A percentile compares a stretch with the other conserved stretches of the same genome.
These are phyloP conservation scores for Sistotremastrum niveocremeum DNA, from an alignment of 768 basidiomycete species.

Conservation along the genomic window DNA sequence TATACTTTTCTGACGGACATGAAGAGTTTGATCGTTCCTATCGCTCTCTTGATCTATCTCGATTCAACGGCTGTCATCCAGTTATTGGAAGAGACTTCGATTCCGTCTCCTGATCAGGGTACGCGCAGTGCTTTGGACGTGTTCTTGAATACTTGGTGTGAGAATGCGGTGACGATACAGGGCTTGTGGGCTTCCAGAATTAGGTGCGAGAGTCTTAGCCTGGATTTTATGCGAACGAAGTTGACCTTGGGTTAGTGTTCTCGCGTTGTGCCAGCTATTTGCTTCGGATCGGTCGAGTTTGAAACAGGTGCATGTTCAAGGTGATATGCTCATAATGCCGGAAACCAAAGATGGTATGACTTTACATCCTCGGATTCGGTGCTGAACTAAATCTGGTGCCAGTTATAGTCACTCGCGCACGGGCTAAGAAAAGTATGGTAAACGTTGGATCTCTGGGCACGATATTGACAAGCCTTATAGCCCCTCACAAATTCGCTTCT, in stretches of 20 bases:
- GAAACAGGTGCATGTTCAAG: slow-evolving; percentile 65
- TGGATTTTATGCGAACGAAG: background rate
- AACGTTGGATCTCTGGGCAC: background rate
- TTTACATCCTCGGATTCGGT: slow-evolving; percentile 1
- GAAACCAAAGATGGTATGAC: slow-evolving; percentile 69
- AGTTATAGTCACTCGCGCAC: slow-evolving; percentile 97
- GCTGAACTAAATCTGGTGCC: slow-evolving; percentile 6
- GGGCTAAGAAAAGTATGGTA: slow-evolving; percentile 68
- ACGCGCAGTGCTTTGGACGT: slow-evolving; percentile 66
- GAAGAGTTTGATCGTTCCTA: slow-evolving; percentile 82
- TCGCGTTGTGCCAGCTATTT: slow-evolving; percentile 71
- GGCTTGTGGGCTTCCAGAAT: slow-evolving; percentile 88
- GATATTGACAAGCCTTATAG: slow-evolving; percentile 25
- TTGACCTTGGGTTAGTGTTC: slow-evolving; percentile 29
- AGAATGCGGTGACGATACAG: slow-evolving; percentile 88
- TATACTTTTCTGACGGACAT: background rate
- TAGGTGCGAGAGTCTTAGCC: slow-evolving; percentile 24
- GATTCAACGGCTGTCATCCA: too few relatives aligned
- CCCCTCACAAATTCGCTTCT: slow-evolving; percentile 73
- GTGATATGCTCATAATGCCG: slow-evolving; percentile 77
- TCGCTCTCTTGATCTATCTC: slow-evolving; percentile 75
- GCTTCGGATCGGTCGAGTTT: slow-evolving; percentile 51
- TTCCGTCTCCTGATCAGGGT: slow-evolving; percentile 20
- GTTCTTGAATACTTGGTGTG: slow-evolving; percentile 87
- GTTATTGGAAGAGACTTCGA: too few relatives aligned